Evolutionary conservation across 108 stramenopile genomes (phyloP).

Genomic region (Licmophora abbreviata): DNA sequence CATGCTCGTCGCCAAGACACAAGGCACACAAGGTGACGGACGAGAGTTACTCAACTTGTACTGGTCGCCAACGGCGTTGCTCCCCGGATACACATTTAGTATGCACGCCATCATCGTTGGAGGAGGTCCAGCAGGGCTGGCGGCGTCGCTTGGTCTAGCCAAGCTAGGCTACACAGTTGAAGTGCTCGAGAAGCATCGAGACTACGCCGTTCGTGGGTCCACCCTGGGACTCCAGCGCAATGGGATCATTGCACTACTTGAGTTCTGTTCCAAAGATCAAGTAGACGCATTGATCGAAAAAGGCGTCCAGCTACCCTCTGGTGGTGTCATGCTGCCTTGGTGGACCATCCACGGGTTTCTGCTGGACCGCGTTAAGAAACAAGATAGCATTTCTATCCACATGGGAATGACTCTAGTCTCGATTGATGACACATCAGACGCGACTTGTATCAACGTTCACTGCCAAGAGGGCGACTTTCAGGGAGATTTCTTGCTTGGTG

Average conservation of each 20-base stretch:
- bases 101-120: constrained; percentile 26
- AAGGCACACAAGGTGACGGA: no score
- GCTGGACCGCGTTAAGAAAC: constrained; percentile 9
- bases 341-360: constrained; percentile 20
- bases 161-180: neutral
- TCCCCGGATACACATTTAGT: no score
- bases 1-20: no score
- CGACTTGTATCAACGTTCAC: constrained; percentile 2
- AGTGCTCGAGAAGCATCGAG: constrained; percentile 11
- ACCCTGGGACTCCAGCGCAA: constrained; percentile 22
- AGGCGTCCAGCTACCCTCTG: constrained; percentile 4
- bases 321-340: constrained; percentile 21
- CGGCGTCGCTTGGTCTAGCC: constrained; percentile 12
- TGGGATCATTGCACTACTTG: constrained; percentile 19
- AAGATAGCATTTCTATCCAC: constrained; percentile 1
- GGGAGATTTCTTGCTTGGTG: constrained; percentile 21
- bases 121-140: constrained; percentile 18
- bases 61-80: no score
- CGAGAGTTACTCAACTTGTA: no score
- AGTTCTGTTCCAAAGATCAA: constrained; percentile 11
- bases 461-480: neutral
- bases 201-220: constrained; percentile 16
- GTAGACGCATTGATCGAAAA: constrained; percentile 10
- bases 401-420: neutral
- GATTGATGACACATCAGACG: constrained; percentile 5